Evolutionary conservation across 1,139 yeast genomes (phyloP), one percentile per base, ranked within the genome.

Genomic region (Geotrichum bryndzae): DNA sequence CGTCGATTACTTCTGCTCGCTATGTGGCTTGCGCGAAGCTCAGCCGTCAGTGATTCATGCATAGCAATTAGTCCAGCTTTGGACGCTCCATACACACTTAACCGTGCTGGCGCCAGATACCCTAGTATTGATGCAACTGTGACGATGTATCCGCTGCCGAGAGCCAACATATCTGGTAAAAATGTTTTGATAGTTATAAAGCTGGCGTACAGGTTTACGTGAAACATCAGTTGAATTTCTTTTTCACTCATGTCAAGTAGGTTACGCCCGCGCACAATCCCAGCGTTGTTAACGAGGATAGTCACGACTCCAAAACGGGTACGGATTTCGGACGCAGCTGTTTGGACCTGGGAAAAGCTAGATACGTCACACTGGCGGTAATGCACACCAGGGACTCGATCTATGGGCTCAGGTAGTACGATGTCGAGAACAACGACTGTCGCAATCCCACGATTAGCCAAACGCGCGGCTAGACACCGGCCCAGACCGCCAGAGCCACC

Each of bases 101-200:
- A 77, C 45, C 86, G 77, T 6, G 96, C 94, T 0, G 97, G 97
- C 0, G 96, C 82, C 79, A 88, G 80, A 66, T 87, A 86, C 0
- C 97, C 97, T 61, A 92, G 77, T 0, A 90, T 90, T 0, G 96
- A 89, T 0, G 94, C 90, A 46, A 92, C 78, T 2, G 92, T 88
- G 35, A 92, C 84, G 22, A 94, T 80, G 70, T 86, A 89, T 0
- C 97, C 97, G 53, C 95, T 77, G 60, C 80, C 77, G 23, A 72
- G 66, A n/a, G 68, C 71, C 3, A 88, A 66, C 95, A 92, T 89
- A 51, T 76, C 83, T 0, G 96, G 96, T 10, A 91, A 74, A 68
- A 90, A 86, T 0, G 84, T 77, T 67, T 88, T 84, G 66, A 84
- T 82, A 59, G 92, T 84, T 68, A 85, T 84, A 71, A 88, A 87